Conservation (phyloP, 2,329 filamentous ascomycete genomes). For the Rutstroemia sp. region DNA sequence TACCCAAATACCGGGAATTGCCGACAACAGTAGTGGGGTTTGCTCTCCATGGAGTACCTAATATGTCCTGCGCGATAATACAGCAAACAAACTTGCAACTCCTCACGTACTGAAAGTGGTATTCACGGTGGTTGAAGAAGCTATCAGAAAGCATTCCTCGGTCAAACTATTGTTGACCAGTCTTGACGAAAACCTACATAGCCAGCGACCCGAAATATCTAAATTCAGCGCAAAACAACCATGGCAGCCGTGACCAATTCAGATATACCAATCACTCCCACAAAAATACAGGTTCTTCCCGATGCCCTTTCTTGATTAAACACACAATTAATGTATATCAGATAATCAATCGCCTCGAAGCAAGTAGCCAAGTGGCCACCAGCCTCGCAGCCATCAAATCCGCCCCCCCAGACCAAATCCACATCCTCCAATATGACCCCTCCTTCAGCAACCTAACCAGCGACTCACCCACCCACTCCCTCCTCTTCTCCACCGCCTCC, state of each 20-base stretch:
- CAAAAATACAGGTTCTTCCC: conserved; percentile 5
- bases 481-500: conserved; percentile 36
- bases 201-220: neutral
- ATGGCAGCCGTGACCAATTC: conserved; percentile 12
- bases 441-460: conserved; percentile 33
- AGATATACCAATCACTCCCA: neutral
- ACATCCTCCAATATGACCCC: conserved; percentile 33
- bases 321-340: neutral
- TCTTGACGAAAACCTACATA: neutral
- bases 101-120: too few species aligned
- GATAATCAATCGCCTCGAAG: neutral
- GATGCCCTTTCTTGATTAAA: neutral
- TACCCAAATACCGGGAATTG: neutral
- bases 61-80: neutral
- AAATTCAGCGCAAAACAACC: neutral
- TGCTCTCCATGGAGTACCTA: neutral
- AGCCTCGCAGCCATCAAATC: conserved; percentile 12
- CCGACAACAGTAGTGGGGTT: neutral
- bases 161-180: neutral
- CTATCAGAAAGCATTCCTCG: too few species aligned
- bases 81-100: too few species aligned
- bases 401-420: conserved; percentile 24
- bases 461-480: conserved; percentile 30
- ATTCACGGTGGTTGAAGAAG: too few species aligned
- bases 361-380: neutral